These are phyloP conservation scores for Colletotrichum trifolii DNA, from an alignment of 2,329 filamentous ascomycete species.

Conservation along the genomic window DNA sequence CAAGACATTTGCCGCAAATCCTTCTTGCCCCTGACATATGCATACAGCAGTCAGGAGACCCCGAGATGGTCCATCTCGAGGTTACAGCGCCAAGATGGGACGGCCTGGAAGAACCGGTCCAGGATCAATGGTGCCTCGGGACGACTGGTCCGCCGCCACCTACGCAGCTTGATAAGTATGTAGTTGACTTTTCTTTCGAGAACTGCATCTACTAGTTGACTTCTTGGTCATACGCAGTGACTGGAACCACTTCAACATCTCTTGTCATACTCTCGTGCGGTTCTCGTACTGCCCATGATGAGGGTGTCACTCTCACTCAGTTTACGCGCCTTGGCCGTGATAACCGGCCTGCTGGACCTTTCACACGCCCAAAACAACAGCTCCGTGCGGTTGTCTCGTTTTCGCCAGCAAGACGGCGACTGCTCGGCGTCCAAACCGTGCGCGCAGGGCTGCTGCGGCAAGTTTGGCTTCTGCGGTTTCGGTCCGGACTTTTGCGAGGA, in stretches of 20 bases:
- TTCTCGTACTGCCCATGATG: not conserved
- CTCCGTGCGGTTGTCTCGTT: not conserved
- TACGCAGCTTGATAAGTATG: not conserved
- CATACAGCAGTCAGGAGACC: not conserved
- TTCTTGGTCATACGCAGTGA: not conserved
- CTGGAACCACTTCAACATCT: not conserved
- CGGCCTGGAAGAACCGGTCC: not conserved
- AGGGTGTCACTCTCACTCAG: not conserved
- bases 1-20: not conserved
- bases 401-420: not conserved
- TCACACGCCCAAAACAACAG: not conserved
- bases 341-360: not conserved
- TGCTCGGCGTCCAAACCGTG: conserved; percentile 4
- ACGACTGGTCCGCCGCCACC: not conserved
- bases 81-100: not conserved
- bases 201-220: not conserved
- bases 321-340: not conserved
- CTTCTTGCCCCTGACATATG: not conserved
- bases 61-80: not conserved
- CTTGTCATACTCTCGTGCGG: not conserved
- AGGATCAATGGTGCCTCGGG: not conserved
- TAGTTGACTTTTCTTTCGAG: not conserved
- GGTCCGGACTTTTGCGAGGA: conserved; percentile 2
- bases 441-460: not conserved
- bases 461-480: not conserved